Evolutionary conservation across 495 filamentous ascomycete genomes (phyloP), one percentile per base, ranked within the genome.

Genomic region (Jackrogersella minutella): DNA sequence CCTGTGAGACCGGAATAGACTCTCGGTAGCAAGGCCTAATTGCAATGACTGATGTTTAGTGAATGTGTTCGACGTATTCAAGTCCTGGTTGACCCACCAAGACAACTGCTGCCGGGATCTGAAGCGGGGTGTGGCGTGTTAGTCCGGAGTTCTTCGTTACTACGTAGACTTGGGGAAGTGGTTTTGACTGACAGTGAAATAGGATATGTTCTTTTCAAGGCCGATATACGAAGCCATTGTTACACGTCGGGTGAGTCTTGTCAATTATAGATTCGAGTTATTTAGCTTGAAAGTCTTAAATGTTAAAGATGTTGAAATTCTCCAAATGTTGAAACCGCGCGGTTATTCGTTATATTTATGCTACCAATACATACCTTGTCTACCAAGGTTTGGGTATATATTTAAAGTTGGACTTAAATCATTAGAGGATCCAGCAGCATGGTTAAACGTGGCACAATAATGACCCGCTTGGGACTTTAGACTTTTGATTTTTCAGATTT

Each of bases 91-190:
- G 5, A 10, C 60, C 0, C 70, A 72, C 72, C 16, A 84, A 22
- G 34, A 79, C 4, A 56, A 82, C 73, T 11, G 82, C 83, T 6
- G 72, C 79, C 17, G 82, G 83, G 62, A 85, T 74, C 82, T 83
- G 31, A 41, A 8, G 10, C 1, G 16, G 11, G 6, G 30, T 19
- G 10, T 1, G 16, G 11, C 4, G 30, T 19, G 53, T 61, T 34
- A 47, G 33, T 28, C 19, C 16, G 41, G 39, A 55, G 13, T 30
- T 40, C 34, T 47, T 10, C 19, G 9, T 40, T 10, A n/a, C 3
- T 30, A 30, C 7, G 26, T 30, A 30, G 26, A 7, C 7, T 30
- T 16, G 31, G 16, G 16, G 19, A 50, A 2, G 36, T 5, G 14
- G 33, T n/a, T 16, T 44, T 13, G 24, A 66, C 76, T 54, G 53